phyloP scores from a whole-genome alignment of 177 flowering plant genomes.

The Vitis hybrid region DNA sequence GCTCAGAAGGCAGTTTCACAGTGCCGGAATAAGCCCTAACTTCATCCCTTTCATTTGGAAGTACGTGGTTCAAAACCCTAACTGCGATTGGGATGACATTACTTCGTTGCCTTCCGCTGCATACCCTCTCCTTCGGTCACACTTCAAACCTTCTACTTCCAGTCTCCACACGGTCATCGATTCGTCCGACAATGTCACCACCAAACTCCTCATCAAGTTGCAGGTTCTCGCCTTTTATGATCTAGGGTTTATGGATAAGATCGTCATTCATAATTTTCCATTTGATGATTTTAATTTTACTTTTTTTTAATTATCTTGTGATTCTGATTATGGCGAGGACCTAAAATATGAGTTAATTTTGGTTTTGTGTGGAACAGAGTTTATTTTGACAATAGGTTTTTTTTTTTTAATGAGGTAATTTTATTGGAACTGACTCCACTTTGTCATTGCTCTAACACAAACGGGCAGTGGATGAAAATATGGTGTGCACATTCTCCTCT shows the following conservation, averaged over 20 bases:
- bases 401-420: no score
- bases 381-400: no score
- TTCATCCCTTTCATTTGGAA: constrained; percentile 86
- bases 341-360: no score
- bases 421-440: no score
- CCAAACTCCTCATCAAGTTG: constrained; percentile 82
- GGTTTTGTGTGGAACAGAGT: no score
- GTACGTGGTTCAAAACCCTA: constrained; percentile 67
- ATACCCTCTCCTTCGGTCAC: constrained; percentile 49
- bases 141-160: constrained; percentile 59
- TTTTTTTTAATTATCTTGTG: neutral
- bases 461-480: no score
- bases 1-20: constrained; percentile 54
- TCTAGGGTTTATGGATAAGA: neutral
- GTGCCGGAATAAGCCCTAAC: constrained; percentile 47
- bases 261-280: neutral
- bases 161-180: constrained; percentile 52
- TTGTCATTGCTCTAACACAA: no score
- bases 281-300: neutral
- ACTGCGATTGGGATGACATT: constrained; percentile 52
- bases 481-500: no score
- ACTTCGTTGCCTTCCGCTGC: constrained; percentile 77
- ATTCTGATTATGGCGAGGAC: no score
- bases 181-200: constrained; percentile 73
- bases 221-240: constrained; percentile 46